Base-by-base conservation (phyloP, 1,284 basidiomycete genomes). In the Trametes pubescens region DNA sequence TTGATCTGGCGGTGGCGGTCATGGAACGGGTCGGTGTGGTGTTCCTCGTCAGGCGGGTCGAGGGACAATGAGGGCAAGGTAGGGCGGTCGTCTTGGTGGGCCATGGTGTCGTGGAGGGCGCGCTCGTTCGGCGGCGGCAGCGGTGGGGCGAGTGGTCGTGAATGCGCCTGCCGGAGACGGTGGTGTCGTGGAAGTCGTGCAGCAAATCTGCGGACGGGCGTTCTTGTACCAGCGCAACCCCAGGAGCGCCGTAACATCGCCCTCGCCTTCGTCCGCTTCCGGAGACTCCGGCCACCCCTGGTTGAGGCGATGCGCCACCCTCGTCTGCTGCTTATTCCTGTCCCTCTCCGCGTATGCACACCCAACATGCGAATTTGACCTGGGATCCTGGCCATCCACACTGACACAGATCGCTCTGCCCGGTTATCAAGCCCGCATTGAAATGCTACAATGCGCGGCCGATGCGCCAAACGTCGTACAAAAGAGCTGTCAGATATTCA, bases 21-120 rank as follows among this genome's bases (percentile, higher is more conserved):
- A 57, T 85, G 81, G 73, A 92, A 93, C 21, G 91, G 91, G 74
- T 92, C 88, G n/a, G 77, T 80, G 64, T 81, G 74, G 9, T 57
- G 51, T 48, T 22, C 61, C 11, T 61, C 60, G 51, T 72, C 49
- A 29, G 49, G 21, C 9, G 68, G 22, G 47, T 78, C 74, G 14
- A 78, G 78, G 58, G 77, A 74, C 61, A 77, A 74, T 37, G 81
- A 80, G 56, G 80, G 79, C 44, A 80, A 73, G 55, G 81, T 78
- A 44, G 83, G 81, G 65, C 83, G 82, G 66, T 77, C 75, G 71
- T 82, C 73, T 60, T 75, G 79, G 58, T 75, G 79, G 58, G 83
- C 79, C 86, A 87, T 88, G 62, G 38, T 46, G 64, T n/a, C 9
- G 54, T 38, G 13, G 54, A 14, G 29, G 58, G 58, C 34, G 44